phyloP scores from a whole-genome alignment of 2,329 filamentous ascomycete genomes.

The Fusarium sp. region DNA sequence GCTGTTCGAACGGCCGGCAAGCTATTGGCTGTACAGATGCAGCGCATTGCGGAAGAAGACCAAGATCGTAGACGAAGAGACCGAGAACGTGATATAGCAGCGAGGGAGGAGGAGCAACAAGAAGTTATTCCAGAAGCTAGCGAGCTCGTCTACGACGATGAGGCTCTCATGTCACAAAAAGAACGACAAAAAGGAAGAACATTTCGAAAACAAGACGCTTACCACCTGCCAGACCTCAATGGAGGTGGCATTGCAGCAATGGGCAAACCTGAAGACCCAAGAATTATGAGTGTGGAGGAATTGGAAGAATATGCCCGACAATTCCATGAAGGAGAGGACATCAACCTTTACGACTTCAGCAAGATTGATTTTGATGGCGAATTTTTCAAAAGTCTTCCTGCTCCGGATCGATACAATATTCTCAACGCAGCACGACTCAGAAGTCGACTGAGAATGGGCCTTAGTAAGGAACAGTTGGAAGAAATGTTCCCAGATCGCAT shows the following conservation, averaged over 20 bases:
- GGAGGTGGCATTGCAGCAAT: constrained; percentile 82
- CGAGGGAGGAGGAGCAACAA: constrained; percentile 61
- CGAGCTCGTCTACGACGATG: constrained; percentile 89
- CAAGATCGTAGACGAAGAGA: constrained; percentile 69
- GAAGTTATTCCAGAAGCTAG: constrained; percentile 74
- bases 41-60: constrained; percentile 88
- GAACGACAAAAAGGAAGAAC: constrained; percentile 79
- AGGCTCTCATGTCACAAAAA: constrained; percentile 81
- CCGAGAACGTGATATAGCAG: constrained; percentile 57
- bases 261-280: constrained; percentile 89
- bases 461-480: constrained; percentile 95
- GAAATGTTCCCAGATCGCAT: constrained; percentile 97
- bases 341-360: constrained; percentile 93
- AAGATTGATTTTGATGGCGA: constrained; percentile 98
- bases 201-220: constrained; percentile 93
- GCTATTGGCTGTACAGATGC: constrained; percentile 93
- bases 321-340: constrained; percentile 91
- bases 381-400: constrained; percentile 91
- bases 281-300: constrained; percentile 96
- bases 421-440: constrained; percentile 91
- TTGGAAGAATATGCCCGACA: constrained; percentile 93
- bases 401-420: constrained; percentile 95
- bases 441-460: constrained; percentile 91
- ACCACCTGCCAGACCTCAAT: constrained; percentile 90
- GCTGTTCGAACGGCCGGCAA: constrained; percentile 91